Evolutionary conservation across 2,329 filamentous ascomycete species (phyloP).

Genomic region (Colletotrichum sp.): DNA sequence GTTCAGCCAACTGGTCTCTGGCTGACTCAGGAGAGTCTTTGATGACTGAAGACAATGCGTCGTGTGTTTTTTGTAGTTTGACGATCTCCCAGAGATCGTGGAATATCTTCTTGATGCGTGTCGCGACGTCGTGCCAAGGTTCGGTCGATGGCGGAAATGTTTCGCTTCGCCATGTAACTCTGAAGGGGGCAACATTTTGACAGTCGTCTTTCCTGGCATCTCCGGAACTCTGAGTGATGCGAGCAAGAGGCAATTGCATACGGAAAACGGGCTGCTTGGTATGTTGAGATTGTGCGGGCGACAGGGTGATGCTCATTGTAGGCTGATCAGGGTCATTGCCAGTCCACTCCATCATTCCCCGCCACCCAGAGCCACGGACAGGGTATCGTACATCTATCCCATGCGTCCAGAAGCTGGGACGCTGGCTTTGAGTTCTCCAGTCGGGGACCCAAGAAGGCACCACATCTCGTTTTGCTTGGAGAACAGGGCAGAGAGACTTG

Average conservation of each 20-base stretch:
- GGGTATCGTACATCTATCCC: neutral
- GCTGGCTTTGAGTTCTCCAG: neutral
- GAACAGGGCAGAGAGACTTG: neutral
- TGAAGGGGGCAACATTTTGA: neutral
- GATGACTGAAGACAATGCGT: neutral
- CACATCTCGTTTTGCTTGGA: rapidly evolving
- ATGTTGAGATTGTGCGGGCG: neutral
- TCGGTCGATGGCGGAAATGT: neutral
- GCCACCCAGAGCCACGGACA: too few species aligned
- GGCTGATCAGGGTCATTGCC: neutral
- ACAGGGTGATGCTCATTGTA: neutral
- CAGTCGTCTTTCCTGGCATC: neutral
- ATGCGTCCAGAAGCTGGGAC: neutral
- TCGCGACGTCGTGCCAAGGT: neutral
- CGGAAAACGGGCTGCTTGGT: neutral
- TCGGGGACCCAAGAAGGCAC: neutral
- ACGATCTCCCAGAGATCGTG: neutral
- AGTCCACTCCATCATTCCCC: too few species aligned
- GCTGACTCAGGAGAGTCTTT: neutral
- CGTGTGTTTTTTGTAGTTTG: rapidly evolving
- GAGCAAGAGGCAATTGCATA: neutral
- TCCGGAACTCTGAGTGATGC: rapidly evolving
- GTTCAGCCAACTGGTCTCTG: rapidly evolving
- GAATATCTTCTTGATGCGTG: neutral
- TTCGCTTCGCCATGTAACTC: neutral